Conservation (phyloP, 345 rosid species). For the Acer campestre region DNA sequence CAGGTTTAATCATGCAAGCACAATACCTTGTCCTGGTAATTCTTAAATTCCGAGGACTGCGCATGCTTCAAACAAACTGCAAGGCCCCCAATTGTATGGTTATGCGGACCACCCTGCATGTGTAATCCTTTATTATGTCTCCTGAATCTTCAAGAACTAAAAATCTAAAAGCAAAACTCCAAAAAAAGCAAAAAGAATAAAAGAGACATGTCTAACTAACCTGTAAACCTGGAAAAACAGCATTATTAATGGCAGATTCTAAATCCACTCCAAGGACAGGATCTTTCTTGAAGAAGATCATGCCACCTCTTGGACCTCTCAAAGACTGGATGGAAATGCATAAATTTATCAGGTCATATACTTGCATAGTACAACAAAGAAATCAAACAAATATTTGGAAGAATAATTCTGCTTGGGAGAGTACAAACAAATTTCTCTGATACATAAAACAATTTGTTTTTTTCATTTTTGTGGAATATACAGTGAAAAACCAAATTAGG, state of each 20-base stretch:
- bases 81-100: slow-evolving; percentile 91
- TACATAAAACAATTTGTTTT: too few relatives aligned
- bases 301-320: slow-evolving; percentile 99
- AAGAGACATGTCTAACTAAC: slow-evolving; percentile 36
- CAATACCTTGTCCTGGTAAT: slow-evolving; percentile 76
- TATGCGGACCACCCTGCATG: slow-evolving; percentile 94
- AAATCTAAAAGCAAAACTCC: not conserved
- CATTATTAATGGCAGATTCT: slow-evolving; percentile 88
- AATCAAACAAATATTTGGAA: not conserved
- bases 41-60: slow-evolving; percentile 66
- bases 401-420: not conserved
- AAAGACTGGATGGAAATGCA: slow-evolving; percentile 55
- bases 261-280: slow-evolving; percentile 79
- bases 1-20: not conserved
- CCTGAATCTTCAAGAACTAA: not conserved
- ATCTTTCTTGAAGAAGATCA: slow-evolving; percentile 90
- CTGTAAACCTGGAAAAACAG: slow-evolving; percentile 95
- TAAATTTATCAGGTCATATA: slow-evolving; percentile 14
- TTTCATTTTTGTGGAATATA: not conserved
- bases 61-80: slow-evolving; percentile 93
- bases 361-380: slow-evolving; percentile 13
- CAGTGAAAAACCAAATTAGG: not conserved
- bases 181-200: not conserved
- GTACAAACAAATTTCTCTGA: not conserved
- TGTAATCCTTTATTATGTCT: not conserved